These are phyloP conservation scores for Diaporthe citri DNA, from an alignment of 2,329 filamentous ascomycete genomes.

Conservation along the genomic window DNA sequence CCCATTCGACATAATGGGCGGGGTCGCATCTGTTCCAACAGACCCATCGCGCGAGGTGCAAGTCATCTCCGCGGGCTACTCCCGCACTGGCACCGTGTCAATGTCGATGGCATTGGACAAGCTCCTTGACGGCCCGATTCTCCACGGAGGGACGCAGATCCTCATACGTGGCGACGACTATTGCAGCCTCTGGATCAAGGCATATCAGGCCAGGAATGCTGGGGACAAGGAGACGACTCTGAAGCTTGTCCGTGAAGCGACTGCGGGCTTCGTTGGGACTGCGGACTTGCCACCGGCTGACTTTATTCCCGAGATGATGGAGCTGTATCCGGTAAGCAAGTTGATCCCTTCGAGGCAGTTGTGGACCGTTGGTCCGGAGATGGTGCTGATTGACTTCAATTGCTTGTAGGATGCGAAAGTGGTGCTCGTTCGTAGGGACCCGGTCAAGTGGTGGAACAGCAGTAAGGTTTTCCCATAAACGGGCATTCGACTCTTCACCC, in stretches of 20 bases:
- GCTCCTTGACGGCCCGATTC: conserved; percentile 28
- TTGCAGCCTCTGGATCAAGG: conserved; percentile 44
- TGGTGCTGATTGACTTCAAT: background rate
- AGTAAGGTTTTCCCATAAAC: background rate
- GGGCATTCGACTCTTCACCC: background rate
- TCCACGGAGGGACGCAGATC: conserved; percentile 37
- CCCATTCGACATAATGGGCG: conserved; percentile 23
- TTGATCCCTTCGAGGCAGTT: background rate
- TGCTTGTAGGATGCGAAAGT: background rate
- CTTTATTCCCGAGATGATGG: conserved; percentile 32
- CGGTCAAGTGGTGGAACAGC: conserved; percentile 22
- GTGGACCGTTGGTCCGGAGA: background rate
- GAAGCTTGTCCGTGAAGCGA: conserved; percentile 43
- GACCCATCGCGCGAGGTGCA: conserved; percentile 30
- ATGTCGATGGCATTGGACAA: conserved; percentile 38
- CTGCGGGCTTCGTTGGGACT: conserved; percentile 23
- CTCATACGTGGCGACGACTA: conserved; percentile 39
- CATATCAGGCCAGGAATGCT: conserved; percentile 43
- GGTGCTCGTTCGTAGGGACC: conserved; percentile 7
- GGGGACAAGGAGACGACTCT: conserved; percentile 43
- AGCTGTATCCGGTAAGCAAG: background rate
- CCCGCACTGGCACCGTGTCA: conserved; percentile 39
- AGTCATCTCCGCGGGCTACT: conserved; percentile 39
- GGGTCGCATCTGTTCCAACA: conserved; percentile 33
- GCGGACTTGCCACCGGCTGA: conserved; percentile 20